Conservation (phyloP, 2,329 filamentous ascomycete species). For the Aspergillus viridinutans region DNA sequence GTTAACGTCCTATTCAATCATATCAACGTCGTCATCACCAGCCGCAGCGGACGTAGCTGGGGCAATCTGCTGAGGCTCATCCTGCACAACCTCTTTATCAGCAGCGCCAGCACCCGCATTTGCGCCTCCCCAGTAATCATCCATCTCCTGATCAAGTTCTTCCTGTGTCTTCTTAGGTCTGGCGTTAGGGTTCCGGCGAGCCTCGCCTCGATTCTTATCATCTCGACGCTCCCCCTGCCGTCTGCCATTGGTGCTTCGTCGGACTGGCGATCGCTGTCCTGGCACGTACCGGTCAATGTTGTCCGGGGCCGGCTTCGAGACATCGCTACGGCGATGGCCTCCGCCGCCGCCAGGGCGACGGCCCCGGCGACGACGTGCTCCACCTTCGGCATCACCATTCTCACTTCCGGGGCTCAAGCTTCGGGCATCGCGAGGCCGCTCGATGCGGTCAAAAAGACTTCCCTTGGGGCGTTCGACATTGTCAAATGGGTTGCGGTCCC, state of each 20-base stretch:
- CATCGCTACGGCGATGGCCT: slow-evolving; percentile 50
- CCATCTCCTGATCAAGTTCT: slow-evolving; percentile 95
- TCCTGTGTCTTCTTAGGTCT: slow-evolving; percentile 81
- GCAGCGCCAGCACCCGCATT: slow-evolving; percentile 37
- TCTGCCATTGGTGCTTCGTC: slow-evolving; percentile 49
- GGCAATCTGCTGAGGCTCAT: slow-evolving; percentile 21
- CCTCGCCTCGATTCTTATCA: slow-evolving; percentile 20
- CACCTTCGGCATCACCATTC: slow-evolving; percentile 28
- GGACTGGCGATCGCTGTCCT: slow-evolving; percentile 45
- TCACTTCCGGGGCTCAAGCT: slow-evolving; percentile 40
- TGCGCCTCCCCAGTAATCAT: slow-evolving; percentile 71
- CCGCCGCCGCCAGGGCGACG: slow-evolving; percentile 36
- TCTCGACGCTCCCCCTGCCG: slow-evolving; percentile 28
- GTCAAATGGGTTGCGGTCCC: slow-evolving; percentile 46
- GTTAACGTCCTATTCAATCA: slow-evolving; percentile 57
- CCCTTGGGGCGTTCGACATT: slow-evolving; percentile 49
- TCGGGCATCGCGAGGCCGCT: slow-evolving; percentile 40
- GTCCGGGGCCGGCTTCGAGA: slow-evolving; percentile 55
- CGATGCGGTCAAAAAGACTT: slow-evolving; percentile 63
- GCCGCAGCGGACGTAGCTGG: slow-evolving; percentile 31
- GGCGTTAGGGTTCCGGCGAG: slow-evolving; percentile 45
- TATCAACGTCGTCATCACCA: slow-evolving; percentile 60
- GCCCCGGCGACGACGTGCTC: slow-evolving; percentile 39
- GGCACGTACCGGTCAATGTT: slow-evolving; percentile 79
- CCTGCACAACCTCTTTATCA: slow-evolving; percentile 25